phyloP scores from a whole-genome alignment of 805 yeast genomes.

The Teunomyces gatunensis region DNA sequence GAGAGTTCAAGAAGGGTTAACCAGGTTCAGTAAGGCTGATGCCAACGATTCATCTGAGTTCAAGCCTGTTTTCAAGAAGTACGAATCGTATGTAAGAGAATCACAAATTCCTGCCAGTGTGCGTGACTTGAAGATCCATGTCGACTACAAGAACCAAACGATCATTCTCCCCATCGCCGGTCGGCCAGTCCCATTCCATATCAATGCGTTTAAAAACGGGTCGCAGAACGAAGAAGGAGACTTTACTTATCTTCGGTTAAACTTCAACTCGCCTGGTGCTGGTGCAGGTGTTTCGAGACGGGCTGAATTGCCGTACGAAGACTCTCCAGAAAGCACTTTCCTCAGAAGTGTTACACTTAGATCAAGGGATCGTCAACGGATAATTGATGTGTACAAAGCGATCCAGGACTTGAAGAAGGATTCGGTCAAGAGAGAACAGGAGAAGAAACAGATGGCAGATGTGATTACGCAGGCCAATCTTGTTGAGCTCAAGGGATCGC shows the following conservation, averaged over 20 bases:
- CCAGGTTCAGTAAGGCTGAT: slow-evolving; percentile 77
- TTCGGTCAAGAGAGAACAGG: slow-evolving; percentile 85
- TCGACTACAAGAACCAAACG: slow-evolving; percentile 85
- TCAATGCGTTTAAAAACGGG: slow-evolving; percentile 89
- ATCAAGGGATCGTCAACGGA: slow-evolving; percentile 86
- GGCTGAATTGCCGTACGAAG: slow-evolving; percentile 88
- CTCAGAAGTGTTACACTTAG: slow-evolving; percentile 83
- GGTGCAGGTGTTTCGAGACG: slow-evolving; percentile 67
- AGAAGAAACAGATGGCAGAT: slow-evolving; percentile 87
- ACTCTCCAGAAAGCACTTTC: slow-evolving; percentile 80
- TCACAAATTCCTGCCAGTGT: slow-evolving; percentile 85
- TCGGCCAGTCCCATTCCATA: slow-evolving; percentile 97
- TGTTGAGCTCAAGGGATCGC: slow-evolving; percentile 74
- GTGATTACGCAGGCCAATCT: slow-evolving; percentile 90
- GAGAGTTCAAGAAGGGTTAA: slow-evolving; percentile 82
- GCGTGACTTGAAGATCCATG: slow-evolving; percentile 79
- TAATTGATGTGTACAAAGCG: slow-evolving; percentile 84
- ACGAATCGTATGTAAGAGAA: slow-evolving; percentile 92
- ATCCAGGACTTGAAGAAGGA: slow-evolving; percentile 91
- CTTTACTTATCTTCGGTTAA: slow-evolving; percentile 82
- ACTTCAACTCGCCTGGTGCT: slow-evolving; percentile 90
- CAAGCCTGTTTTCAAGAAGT: slow-evolving; percentile 79
- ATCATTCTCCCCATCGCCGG: slow-evolving; percentile 90
- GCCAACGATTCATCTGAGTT: slow-evolving; percentile 61
- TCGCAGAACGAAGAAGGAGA: slow-evolving; percentile 96